phyloP scores from a whole-genome alignment of 108 stramenopile genomes.

The Skeletonema menzelii region DNA sequence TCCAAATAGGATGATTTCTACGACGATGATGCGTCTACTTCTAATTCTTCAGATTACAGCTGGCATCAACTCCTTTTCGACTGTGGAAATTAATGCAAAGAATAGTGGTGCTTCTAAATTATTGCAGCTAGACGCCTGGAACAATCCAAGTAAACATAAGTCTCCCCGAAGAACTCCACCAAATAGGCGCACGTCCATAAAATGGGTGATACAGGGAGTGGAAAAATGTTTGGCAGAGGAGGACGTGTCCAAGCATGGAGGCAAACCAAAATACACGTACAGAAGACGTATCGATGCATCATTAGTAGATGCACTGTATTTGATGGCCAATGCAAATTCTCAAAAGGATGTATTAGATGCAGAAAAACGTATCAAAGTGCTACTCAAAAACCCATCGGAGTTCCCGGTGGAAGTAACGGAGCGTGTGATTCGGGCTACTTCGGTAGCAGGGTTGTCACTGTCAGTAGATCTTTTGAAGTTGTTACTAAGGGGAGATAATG shows the following conservation, averaged over 20 bases:
- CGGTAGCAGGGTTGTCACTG: constrained; percentile 59
- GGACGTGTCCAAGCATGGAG: constrained; percentile 6
- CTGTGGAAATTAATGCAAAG: neutral
- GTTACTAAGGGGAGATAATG: constrained; percentile 20
- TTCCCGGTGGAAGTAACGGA: constrained; percentile 51
- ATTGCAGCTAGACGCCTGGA: neutral
- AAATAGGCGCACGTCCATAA: constrained; percentile 36
- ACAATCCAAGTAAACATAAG: neutral
- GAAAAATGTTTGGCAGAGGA: constrained; percentile 38
- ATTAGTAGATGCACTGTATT: constrained; percentile 40
- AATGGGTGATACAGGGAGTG: constrained; percentile 44
- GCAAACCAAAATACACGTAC: constrained; percentile 16
- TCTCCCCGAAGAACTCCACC: constrained; percentile 20
- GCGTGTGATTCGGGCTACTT: constrained; percentile 63
- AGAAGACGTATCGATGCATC: constrained; percentile 30
- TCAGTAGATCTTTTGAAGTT: constrained; percentile 43
- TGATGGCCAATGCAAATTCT: constrained; percentile 30
- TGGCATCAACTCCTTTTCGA: neutral
- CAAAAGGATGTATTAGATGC: constrained; percentile 35
- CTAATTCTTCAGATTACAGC: neutral
- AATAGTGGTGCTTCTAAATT: neutral
- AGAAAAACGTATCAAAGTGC: constrained; percentile 14
- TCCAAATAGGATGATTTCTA: neutral
- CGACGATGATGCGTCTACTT: neutral
- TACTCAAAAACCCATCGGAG: constrained; percentile 12